Base-by-base conservation (phyloP, 768 basidiomycete genomes). In the Stropharia rugosoannulata region DNA sequence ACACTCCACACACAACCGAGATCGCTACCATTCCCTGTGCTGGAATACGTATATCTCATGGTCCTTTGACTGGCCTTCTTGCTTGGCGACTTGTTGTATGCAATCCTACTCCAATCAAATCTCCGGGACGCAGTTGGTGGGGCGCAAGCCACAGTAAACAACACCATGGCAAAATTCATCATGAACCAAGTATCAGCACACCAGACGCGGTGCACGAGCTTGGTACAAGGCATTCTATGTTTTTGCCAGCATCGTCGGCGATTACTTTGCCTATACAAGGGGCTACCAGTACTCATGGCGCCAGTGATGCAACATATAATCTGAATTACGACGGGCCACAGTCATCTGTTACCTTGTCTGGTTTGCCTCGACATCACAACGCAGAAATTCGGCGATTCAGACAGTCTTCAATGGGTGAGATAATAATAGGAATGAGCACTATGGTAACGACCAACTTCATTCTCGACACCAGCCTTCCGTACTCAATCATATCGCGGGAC, bases 21-120 rank as follows among this genome's bases (percentile, higher is more conserved):
- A 68, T 71, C 10, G 69, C 68, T 36, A 56, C 64, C 19, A 59
- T 71, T 42, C 70, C 70, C 15, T 71, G 70, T 43, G 68, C 70
- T 10, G 70, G 70, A 37, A 60, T 71, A 18, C 70, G 67, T 32
- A 67, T 71, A 38, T 62, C 67, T 16, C 55, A 64, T 39, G 70
- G 70, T 13, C 62, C 64, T n/a, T 61, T 71, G 16, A 58, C 54
- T 7, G 70, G 70, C 36, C 64, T 69, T 18, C 56, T 71, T 8
- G 68, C 68, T 12, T 71, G 70, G 70, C 62, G 70, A 18, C 63
- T 71, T 6, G 68, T 69, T 9, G 70, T 69, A 12, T 63, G 64
- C 29, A 46, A 54, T 16, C 59, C 59, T 15, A 39, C 53, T 13
- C 16, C 19, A 15, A 37, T 51, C 27, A 62, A 59, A 19, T 48